phyloP scores from a whole-genome alignment of 139 green algal genomes.

The Ostreobium quekettii region DNA sequence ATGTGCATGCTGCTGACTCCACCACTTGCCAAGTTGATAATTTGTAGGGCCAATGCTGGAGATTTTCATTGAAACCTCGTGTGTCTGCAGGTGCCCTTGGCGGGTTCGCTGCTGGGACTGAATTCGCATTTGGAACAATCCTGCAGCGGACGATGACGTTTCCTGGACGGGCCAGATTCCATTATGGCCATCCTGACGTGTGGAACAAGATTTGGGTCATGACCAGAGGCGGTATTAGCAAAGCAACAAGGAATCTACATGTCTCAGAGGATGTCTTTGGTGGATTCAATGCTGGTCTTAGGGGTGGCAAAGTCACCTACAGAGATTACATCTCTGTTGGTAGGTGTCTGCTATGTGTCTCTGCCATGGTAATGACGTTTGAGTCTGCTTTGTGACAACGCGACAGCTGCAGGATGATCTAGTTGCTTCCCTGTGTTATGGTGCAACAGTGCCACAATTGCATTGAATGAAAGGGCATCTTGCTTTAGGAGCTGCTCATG shows the following conservation, averaged over 20 bases:
- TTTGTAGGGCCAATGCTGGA: no score
- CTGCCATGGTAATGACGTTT: no score
- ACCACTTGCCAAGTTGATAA: no score
- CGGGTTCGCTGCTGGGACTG: slow-evolving; percentile 55
- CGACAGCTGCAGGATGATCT: no score
- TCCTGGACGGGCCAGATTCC: slow-evolving; percentile 55
- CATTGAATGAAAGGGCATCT: no score
- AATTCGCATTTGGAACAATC: slow-evolving; percentile 75
- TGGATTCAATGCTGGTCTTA: slow-evolving; percentile 69
- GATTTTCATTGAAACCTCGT: no score
- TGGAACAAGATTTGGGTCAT: slow-evolving; percentile 82
- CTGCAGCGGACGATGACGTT: slow-evolving; percentile 65
- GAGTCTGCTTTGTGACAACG: no score
- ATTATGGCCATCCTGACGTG: slow-evolving; percentile 89
- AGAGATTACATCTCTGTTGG: slow-evolving; percentile 66
- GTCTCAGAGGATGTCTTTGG: slow-evolving; percentile 53
- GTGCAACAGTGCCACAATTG: no score
- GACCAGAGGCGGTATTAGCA: slow-evolving; percentile 60
- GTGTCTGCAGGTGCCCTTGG: slow-evolving; percentile 57
- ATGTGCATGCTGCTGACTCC: no score
- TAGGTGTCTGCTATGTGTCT: no score
- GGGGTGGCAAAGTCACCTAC: slow-evolving; percentile 68
- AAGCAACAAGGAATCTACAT: slow-evolving; percentile 43
- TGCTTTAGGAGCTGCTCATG: no score
- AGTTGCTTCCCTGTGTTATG: no score